These are phyloP conservation scores for Acorus gramineus DNA, from an alignment of 106 monocot species.

Conservation along the genomic window DNA sequence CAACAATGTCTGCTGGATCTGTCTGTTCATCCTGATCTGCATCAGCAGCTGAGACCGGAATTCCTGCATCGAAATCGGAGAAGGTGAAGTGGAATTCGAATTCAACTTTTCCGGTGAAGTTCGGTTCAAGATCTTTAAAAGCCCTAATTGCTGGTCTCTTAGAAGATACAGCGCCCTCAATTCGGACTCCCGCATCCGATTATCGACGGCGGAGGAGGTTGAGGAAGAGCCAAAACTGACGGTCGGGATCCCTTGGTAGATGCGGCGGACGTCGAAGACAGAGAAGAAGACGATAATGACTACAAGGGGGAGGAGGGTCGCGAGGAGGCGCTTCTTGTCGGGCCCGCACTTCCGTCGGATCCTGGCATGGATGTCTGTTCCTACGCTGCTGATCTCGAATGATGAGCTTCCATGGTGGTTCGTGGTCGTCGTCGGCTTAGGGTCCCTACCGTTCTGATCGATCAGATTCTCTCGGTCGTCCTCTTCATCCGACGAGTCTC, in stretches of 20 bases:
- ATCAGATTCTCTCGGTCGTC: slow-evolving; percentile 41
- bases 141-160: slow-evolving; percentile 44
- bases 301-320: slow-evolving; percentile 36
- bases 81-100: slow-evolving; percentile 5
- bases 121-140: slow-evolving; percentile 47
- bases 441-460: slow-evolving; percentile 13
- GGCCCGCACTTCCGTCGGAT: slow-evolving; percentile 13
- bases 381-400: slow-evolving; percentile 29
- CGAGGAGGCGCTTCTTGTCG: slow-evolving; percentile 25
- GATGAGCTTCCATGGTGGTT: slow-evolving; percentile 1
- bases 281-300: slow-evolving; percentile 46
- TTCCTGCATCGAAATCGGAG: slow-evolving; percentile 11
- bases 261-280: slow-evolving; percentile 21
- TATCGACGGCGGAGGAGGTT: neutral
- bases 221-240: neutral
- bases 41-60: slow-evolving; percentile 47
- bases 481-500: slow-evolving; percentile 41
- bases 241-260: slow-evolving; percentile 14
- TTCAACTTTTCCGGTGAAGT: slow-evolving; percentile 6
- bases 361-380: neutral
- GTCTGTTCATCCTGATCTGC: slow-evolving; percentile 65
- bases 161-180: slow-evolving; percentile 63
- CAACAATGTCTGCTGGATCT: slow-evolving; percentile 68
- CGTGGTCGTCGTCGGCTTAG: slow-evolving; percentile 7
- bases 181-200: slow-evolving; percentile 67